phyloP scores from a whole-genome alignment of 1,139 yeast species.

The Neolecta irregularis region DNA sequence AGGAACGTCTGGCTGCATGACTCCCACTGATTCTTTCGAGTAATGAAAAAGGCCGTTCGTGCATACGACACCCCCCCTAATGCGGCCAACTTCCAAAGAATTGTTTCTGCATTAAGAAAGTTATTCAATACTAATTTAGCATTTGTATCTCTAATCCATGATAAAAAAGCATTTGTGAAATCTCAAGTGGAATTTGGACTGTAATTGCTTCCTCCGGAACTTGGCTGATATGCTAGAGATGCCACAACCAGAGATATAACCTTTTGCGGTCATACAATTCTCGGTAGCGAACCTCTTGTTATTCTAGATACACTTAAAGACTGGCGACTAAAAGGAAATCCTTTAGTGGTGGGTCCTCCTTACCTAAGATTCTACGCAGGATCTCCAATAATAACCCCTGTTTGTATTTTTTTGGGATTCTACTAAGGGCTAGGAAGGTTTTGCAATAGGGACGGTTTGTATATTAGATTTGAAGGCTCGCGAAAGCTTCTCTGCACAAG shows the following conservation, averaged over 20 bases:
- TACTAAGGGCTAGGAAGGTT: slow-evolving; percentile 9
- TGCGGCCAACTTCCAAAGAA: background rate
- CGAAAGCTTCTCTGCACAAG: slow-evolving; percentile 8
- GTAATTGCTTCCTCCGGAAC: background rate
- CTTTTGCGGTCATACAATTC: slow-evolving; percentile 16
- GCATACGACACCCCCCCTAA: background rate
- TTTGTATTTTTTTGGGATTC: background rate
- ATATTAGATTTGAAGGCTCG: slow-evolving; percentile 14
- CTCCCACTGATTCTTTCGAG: background rate
- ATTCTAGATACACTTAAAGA: slow-evolving; percentile 15
- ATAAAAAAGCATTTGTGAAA: background rate
- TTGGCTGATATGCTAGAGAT: slow-evolving; percentile 8
- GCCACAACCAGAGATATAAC: slow-evolving; percentile 13
- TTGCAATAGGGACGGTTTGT: slow-evolving; percentile 16
- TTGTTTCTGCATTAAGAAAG: slow-evolving; percentile 1
- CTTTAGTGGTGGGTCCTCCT: slow-evolving; percentile 15
- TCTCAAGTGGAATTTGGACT: background rate
- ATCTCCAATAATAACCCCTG: slow-evolving; percentile 15
- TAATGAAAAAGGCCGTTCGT: background rate
- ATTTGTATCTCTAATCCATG: background rate
- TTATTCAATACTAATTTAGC: slow-evolving; percentile 1
- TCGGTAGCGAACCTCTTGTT: slow-evolving; percentile 14
- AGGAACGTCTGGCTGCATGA: slow-evolving; percentile 5
- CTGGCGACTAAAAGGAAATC: slow-evolving; percentile 16
- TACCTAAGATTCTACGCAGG: slow-evolving; percentile 16